A percentile compares a stretch with the other conserved stretches of the same genome.
Conservation (phyloP, 169 alveolate genomes). For the Babesia sp. region DNA sequence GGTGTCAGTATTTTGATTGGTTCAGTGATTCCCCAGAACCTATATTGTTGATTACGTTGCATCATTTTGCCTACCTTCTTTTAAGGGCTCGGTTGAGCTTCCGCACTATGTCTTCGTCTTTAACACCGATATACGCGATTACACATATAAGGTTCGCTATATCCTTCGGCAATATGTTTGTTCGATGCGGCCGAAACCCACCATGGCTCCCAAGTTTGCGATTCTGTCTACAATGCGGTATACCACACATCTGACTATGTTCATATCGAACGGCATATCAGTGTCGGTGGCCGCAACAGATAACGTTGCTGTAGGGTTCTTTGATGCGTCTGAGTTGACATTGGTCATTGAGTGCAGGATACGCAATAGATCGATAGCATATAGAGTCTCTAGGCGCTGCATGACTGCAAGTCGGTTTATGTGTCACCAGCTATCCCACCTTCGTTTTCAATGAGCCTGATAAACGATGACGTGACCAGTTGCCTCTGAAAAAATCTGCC, state of each 20-base stretch:
- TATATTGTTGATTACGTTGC: background rate
- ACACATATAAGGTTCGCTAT: constrained; percentile 28
- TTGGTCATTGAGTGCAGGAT: constrained; percentile 46
- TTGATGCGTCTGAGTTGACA: constrained; percentile 16
- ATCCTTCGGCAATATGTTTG: constrained; percentile 12
- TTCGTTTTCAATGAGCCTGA: constrained; percentile 54
- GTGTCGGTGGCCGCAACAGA: too few relatives aligned
- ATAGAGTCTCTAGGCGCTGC: constrained; percentile 38
- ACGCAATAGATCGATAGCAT: constrained; percentile 36
- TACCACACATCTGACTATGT: constrained; percentile 12
- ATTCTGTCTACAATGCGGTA: constrained; percentile 37
- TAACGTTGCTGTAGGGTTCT: background rate
- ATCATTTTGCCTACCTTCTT: constrained; percentile 4
- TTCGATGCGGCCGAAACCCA: background rate
- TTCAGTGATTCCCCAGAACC: constrained; percentile 41
- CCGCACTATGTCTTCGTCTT: background rate
- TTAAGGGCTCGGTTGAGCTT: constrained; percentile 12
- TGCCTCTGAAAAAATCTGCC: constrained; percentile 28
- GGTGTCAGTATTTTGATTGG: constrained; percentile 18
- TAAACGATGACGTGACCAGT: constrained; percentile 26
- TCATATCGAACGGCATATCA: constrained; percentile 33
- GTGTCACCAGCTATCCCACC: background rate
- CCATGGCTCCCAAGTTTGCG: constrained; percentile 55
- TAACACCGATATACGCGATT: constrained; percentile 30
- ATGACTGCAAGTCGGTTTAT: constrained; percentile 12